A percentile compares a stretch with the other conserved stretches of the same genome.
These are phyloP conservation scores for Hamamelis virginiana DNA, from an alignment of 164 flowering plant genomes.

Conservation along the genomic window DNA sequence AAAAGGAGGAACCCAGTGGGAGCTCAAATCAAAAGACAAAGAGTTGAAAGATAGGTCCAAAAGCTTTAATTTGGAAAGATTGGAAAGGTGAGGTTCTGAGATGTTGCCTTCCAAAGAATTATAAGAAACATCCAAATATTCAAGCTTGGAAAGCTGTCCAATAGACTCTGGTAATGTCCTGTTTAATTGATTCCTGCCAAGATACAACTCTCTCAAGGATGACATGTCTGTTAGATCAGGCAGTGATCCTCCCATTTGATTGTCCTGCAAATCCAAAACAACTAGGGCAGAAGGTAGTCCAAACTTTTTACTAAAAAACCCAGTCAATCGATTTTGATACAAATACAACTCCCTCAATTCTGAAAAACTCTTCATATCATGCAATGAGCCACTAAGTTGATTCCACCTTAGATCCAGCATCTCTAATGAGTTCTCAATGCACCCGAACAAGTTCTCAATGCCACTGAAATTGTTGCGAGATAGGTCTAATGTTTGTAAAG, in stretches of 20 bases:
- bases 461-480: constrained; percentile 3
- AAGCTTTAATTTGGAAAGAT: constrained; percentile 14
- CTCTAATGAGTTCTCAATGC: background rate
- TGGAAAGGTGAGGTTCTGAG: constrained; percentile 23
- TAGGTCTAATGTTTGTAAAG: constrained; percentile 1
- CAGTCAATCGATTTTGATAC: constrained; percentile 7
- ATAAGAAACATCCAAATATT: too few relatives aligned
- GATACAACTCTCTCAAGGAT: background rate
- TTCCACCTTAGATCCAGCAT: constrained; percentile 3
- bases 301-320: background rate
- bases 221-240: background rate
- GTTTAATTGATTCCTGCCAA: background rate
- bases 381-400: constrained; percentile 17
- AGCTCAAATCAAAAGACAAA: constrained; percentile 6
- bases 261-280: background rate
- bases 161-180: constrained; percentile 8
- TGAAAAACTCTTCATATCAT: constrained; percentile 12
- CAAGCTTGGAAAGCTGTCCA: constrained; percentile 20
- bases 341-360: constrained; percentile 13
- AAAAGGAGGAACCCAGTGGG: constrained; percentile 29
- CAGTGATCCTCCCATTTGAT: constrained; percentile 3
- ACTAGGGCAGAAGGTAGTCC: background rate
- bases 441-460: background rate
- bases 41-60: constrained; percentile 17
- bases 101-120: constrained; percentile 22